Conservation (phyloP, 2,329 filamentous ascomycete species). For the Pezizomycotina sp. region DNA sequence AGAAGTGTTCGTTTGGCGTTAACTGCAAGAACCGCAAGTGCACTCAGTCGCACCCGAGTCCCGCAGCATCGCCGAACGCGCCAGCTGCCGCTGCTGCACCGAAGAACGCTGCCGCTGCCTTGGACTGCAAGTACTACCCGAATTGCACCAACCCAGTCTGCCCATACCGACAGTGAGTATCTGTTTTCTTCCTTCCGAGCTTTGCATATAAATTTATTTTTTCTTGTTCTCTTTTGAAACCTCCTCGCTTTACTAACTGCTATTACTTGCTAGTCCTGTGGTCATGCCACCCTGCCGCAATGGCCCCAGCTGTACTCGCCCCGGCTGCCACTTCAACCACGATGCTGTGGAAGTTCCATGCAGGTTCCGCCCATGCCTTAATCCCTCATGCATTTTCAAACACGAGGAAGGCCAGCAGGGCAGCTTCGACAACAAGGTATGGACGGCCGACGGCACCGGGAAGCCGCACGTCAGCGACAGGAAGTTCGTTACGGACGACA, state of each 20-base stretch:
- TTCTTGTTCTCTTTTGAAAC: constrained; percentile 3
- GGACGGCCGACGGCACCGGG: constrained; percentile 47
- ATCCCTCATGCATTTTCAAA: constrained; percentile 73
- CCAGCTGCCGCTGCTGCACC: constrained; percentile 29
- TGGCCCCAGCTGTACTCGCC: constrained; percentile 66
- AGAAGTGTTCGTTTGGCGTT: constrained; percentile 60
- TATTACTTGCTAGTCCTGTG: constrained; percentile 35
- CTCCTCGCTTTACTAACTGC: constrained; percentile 9
- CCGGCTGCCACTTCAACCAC: constrained; percentile 82
- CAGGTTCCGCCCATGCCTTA: constrained; percentile 81
- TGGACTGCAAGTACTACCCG: constrained; percentile 80
- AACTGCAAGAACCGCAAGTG: constrained; percentile 96
- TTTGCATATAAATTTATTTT: no score
- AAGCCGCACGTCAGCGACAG: constrained; percentile 68
- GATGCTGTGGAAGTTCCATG: constrained; percentile 42
- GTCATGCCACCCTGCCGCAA: constrained; percentile 84
- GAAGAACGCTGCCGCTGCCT: constrained; percentile 62
- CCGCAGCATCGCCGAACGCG: constrained; percentile 36
- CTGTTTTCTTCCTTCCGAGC: no score
- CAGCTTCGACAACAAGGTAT: constrained; percentile 74
- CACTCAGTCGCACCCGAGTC: constrained; percentile 77
- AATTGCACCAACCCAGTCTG: constrained; percentile 80
- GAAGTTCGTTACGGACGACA: constrained; percentile 59
- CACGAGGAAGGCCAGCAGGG: constrained; percentile 80
- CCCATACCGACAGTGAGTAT: constrained; percentile 55